These are phyloP conservation scores for Vanderwaltozyma yarrowii DNA, from an alignment of 805 yeast species.

Conservation along the genomic window DNA sequence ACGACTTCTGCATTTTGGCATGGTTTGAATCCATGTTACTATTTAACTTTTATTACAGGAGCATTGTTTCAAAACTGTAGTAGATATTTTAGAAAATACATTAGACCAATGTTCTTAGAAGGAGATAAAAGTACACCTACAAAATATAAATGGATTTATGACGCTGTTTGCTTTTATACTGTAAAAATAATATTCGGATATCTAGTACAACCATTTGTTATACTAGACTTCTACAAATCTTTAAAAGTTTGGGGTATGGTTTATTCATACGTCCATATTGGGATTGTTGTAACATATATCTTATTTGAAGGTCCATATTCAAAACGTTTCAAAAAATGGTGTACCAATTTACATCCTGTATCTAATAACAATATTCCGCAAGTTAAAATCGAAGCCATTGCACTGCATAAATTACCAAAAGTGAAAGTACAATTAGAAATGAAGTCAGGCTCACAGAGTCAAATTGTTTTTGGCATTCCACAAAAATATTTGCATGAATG, in stretches of 20 bases:
- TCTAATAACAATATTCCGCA: background rate
- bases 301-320: constrained; percentile 60
- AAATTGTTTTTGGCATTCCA: constrained; percentile 35
- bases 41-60: constrained; percentile 77
- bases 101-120: constrained; percentile 76
- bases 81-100: constrained; percentile 62
- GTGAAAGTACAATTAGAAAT: background rate
- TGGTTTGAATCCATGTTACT: constrained; percentile 94
- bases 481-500: constrained; percentile 31
- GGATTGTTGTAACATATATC: constrained; percentile 38
- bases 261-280: constrained; percentile 57
- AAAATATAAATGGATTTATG: constrained; percentile 44
- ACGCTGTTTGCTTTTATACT: constrained; percentile 49
- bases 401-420: background rate
- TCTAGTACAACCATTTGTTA: constrained; percentile 74
- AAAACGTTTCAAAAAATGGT: background rate
- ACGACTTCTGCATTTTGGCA: constrained; percentile 90
- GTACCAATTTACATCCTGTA: background rate
- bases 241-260: constrained; percentile 61
- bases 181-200: constrained; percentile 81
- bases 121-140: constrained; percentile 52
- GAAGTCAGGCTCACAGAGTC: background rate
- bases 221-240: constrained; percentile 56
- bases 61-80: constrained; percentile 83
- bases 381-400: no score